Percentiles rank a stretch among this genome's conserved stretches.
Evolutionary conservation across 108 stramenopile species (phyloP).

Genomic region (Stephanodiscus minutulus): DNA sequence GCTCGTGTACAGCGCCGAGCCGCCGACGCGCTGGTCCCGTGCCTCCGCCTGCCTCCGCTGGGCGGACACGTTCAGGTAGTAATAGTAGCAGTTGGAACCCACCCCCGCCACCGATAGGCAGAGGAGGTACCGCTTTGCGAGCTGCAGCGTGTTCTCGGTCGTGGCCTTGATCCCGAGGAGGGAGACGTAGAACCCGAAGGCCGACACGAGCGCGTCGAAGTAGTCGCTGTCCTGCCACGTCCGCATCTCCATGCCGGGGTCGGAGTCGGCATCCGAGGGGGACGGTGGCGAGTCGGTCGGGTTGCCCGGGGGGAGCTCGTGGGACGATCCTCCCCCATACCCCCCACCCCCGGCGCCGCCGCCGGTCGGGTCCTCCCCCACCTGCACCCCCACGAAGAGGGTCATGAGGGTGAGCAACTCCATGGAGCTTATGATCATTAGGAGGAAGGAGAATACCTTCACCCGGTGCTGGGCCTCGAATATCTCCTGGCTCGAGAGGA

Average conservation of each 20-base stretch:
- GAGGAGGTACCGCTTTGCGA: slow-evolving; percentile 62
- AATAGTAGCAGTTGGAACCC: slow-evolving; percentile 61
- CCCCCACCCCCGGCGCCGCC: background rate
- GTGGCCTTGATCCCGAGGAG: slow-evolving; percentile 66
- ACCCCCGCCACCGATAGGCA: slow-evolving; percentile 62
- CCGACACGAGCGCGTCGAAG: slow-evolving; percentile 60
- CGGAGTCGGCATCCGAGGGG: slow-evolving; percentile 5
- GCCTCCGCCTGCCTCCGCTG: slow-evolving; percentile 34
- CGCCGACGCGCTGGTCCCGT: slow-evolving; percentile 23
- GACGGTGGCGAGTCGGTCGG: slow-evolving; percentile 39
- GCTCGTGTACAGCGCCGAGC: slow-evolving; percentile 36
- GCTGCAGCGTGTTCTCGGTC: slow-evolving; percentile 63
- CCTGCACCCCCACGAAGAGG: slow-evolving; percentile 64
- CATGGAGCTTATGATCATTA: slow-evolving; percentile 77
- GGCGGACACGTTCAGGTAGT: slow-evolving; percentile 47
- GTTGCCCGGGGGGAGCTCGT: slow-evolving; percentile 45
- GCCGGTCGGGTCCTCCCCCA: slow-evolving; percentile 14
- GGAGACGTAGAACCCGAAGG: slow-evolving; percentile 75
- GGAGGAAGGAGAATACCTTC: slow-evolving; percentile 74
- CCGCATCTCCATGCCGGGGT: slow-evolving; percentile 28
- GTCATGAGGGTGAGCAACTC: slow-evolving; percentile 65
- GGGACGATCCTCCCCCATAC: slow-evolving; percentile 7
- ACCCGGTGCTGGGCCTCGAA: slow-evolving; percentile 82
- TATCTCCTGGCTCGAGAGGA: slow-evolving; percentile 70
- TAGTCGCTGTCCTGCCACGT: slow-evolving; percentile 67